Base-by-base conservation (phyloP, 2,329 filamentous ascomycete species). In the Pestalotiopsis sp. region DNA sequence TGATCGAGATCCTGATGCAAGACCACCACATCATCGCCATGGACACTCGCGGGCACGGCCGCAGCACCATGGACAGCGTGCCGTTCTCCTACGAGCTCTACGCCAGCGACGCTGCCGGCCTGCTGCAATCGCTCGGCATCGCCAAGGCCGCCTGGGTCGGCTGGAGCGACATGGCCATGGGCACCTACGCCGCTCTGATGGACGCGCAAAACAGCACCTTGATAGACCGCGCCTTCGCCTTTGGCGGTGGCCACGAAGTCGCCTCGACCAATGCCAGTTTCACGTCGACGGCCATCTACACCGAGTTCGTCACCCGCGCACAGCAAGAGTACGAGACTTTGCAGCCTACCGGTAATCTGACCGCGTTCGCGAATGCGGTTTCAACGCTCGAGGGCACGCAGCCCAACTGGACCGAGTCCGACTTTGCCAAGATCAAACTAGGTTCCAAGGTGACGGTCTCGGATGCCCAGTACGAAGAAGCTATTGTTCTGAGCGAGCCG, bases 141-240 rank as follows among this genome's bases (percentile, higher is more conserved):
- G 66, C 60, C 3, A 67, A 73, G 66, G 79, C 80, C 70, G 75
- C 77, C 68, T 76, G 80, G 31, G 78, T 82, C 4, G 81, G 81
- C 31, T 83, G 81, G 82, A 82, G 79, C 9, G 82, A 83, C 66
- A 81, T 81, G 56, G 81, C 77, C 45, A 78, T 78, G 23, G 80
- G 80, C 5, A 80, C 80, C 1, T 76, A 82, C 4, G 73, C 79
- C 3, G 77, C 76, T 6, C 77, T 83, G 27, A 72, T 80, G 52
- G 64, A 66, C 38, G 3, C 31, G 12, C 2, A 58, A 57, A 75
- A 81, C 74, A 65, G 75, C 0, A 72, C 69, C 13, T 76, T 77
- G 25, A 82, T 83, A 68, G 73, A 78, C 56, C 80, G 80, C 70
- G 81, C 82, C 3, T 82, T 83, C 63, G 64, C 82, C 62, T 83